phyloP scores from a whole-genome alignment of 225 moss, liverwort and hornwort species.

The Physcomitrellopsis africana region DNA sequence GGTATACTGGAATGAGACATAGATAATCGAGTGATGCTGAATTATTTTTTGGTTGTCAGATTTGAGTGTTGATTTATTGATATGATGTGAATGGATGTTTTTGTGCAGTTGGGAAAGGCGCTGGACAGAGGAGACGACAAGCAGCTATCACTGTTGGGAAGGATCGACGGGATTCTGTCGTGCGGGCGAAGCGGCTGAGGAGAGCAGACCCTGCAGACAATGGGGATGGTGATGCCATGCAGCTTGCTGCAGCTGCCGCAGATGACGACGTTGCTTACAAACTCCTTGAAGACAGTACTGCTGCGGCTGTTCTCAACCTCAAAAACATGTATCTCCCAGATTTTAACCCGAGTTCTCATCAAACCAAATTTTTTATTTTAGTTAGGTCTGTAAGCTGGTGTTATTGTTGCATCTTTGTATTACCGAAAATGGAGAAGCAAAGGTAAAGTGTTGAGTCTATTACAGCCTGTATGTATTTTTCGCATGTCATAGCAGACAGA shows the following conservation, averaged over 20 bases:
- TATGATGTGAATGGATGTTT: slow-evolving; percentile 21
- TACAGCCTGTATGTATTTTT: background rate
- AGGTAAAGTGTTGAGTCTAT: background rate
- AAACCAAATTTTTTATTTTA: background rate
- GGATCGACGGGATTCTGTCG: slow-evolving; percentile 93
- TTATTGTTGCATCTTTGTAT: background rate
- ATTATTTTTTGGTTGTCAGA: background rate
- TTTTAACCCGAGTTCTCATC: background rate
- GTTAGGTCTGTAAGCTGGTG: background rate
- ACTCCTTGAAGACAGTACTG: slow-evolving; percentile 66
- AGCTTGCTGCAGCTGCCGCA: slow-evolving; percentile 45
- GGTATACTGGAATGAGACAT: background rate
- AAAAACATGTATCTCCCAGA: slow-evolving; percentile 57
- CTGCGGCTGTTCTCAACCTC: slow-evolving; percentile 69
- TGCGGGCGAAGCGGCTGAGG: slow-evolving; percentile 84
- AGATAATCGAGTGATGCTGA: too few species aligned
- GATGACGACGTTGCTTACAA: slow-evolving; percentile 67
- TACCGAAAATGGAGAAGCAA: background rate
- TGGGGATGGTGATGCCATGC: slow-evolving; percentile 43
- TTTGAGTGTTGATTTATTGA: slow-evolving; percentile 11
- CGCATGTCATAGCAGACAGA: background rate
- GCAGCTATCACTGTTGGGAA: slow-evolving; percentile 87
- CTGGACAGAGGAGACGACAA: slow-evolving; percentile 83
- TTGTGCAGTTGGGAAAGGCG: slow-evolving; percentile 75
- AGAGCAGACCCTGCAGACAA: slow-evolving; percentile 62